Evolutionary conservation across 371 early-diverging fungal genomes (phyloP), one percentile per base, ranked within the genome.

Genomic region (Mortierella polycephala): DNA sequence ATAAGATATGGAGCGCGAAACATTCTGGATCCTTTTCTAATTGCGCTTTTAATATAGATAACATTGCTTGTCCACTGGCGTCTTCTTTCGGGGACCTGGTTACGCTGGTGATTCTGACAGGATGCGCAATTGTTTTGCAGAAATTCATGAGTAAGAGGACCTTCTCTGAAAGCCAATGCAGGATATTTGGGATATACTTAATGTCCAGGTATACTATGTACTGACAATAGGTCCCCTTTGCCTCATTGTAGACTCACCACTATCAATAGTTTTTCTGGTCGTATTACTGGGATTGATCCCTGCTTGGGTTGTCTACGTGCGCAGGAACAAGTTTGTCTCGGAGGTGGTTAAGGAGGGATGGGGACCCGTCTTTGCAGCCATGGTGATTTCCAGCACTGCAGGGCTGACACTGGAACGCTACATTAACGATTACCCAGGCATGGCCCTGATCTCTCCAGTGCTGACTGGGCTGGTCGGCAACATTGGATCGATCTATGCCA

Each of bases 401-500:
- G 96, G 96, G 39, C 74, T 95, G 42, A 84, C 94, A 0, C 81
- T 96, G 54, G 95, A 94, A 65, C 80, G 84, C 8, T 93, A 87
- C 67, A 91, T 95, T 8, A 88, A 88, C 50, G 73, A 82, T 30
- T 95, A 84, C 62, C 88, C 89, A n/a, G 94, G 93, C 7, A 85
- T 96, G 57, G 95, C 95, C 5, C 64, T 92, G 57, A 80, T 92
- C 52, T 87, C 90, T 3, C 94, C 94, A 5, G 92, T 93, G 1
- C 71, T 93, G 57, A 91, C 88, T 74, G 93, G 92, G 3, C 64
- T 92, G 20, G 87, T 90, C 11, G 95, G 96, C 30, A 95, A 96
- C 76, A 74, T 96, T 30, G 93, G 93, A 16, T 91, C 93, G 12
- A 92, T 96, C 16, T 95, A 92, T 71, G 92, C 93, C 0, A 93